Base-by-base conservation (phyloP, 1,284 basidiomycete genomes). In the Phlebopus sp. region DNA sequence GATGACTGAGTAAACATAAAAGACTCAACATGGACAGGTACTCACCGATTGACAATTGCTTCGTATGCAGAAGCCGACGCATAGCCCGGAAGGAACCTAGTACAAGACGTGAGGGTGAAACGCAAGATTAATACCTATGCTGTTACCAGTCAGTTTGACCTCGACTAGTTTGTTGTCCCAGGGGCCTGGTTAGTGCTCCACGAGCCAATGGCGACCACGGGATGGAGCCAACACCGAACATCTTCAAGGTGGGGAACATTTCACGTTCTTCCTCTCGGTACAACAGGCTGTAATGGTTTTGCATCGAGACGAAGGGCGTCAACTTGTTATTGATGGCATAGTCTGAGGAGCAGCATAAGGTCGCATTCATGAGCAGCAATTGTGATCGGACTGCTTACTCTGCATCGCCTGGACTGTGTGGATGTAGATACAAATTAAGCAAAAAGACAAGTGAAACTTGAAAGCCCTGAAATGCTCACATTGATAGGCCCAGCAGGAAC, bases 181-280 rank as follows among this genome's bases (percentile, higher is more conserved):
- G 44, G 4, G 72, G 69, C 21, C 74, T 61, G n/a, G 69, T 63
- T n/a, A 75, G 64, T 29, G 65, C 52, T 1, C 74, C 75, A 36
- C 70, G 62, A 19, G 68, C 73, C 11, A 75, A 63, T 4, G 75
- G 74, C n/a, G 66, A 68, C 72, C 70, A 74, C 11, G 72, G 71
- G 27, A 70, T 72, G 7, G 61, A 69, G 1, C 72, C 72, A 25
- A 72, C 69, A 32, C 71, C 70, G 44, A 69, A 59, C 60, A 60
- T 55, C 46, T 68, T 46, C 25, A 70, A 56, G 5, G 70, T 69
- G 7, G 78, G 78, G 49, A 76, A 72, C 77, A 81, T 81, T 62
- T 81, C 78, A 10, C 77, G 66, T 54, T 79, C 77, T 53, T 80
- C 78, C 54, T 81, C 79, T 34, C 79, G 71, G 51, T 81, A 81